phyloP scores from a whole-genome alignment of 495 filamentous ascomycete species.

The Penicillium coprophilum region DNA sequence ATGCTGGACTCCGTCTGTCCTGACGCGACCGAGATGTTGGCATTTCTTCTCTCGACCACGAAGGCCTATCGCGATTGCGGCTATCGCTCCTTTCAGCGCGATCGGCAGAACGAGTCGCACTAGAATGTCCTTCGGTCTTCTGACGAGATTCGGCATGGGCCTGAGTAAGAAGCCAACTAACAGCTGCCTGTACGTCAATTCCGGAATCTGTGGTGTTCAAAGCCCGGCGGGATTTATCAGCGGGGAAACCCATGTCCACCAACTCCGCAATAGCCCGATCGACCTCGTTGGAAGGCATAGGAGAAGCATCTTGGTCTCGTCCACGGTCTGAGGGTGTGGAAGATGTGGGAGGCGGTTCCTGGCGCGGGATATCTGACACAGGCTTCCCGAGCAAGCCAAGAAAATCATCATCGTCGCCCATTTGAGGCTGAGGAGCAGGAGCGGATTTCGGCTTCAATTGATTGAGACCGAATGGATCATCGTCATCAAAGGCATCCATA shows the following conservation, averaged over 20 bases:
- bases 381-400: constrained; percentile 84
- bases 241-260: constrained; percentile 92
- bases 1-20: constrained; percentile 57
- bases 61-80: constrained; percentile 37
- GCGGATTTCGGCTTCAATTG: constrained; percentile 52
- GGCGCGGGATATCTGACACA: constrained; percentile 69
- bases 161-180: constrained; percentile 85
- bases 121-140: constrained; percentile 49
- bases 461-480: constrained; percentile 88
- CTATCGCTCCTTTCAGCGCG: constrained; percentile 41
- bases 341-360: constrained; percentile 34
- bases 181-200: constrained; percentile 80
- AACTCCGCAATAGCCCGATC: constrained; percentile 86
- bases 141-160: constrained; percentile 73
- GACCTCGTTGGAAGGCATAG: constrained; percentile 55
- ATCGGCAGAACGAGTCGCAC: constrained; percentile 30
- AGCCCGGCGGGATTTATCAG: constrained; percentile 74
- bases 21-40: constrained; percentile 39
- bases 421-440: constrained; percentile 37
- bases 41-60: constrained; percentile 39
- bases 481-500: constrained; percentile 46
- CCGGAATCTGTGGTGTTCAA: constrained; percentile 76
- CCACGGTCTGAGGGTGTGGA: constrained; percentile 48
- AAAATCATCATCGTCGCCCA: constrained; percentile 73
- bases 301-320: constrained; percentile 39